These are phyloP conservation scores for Phalaenopsis hybrid DNA, from an alignment of 116 monocot species.

Conservation along the genomic window DNA sequence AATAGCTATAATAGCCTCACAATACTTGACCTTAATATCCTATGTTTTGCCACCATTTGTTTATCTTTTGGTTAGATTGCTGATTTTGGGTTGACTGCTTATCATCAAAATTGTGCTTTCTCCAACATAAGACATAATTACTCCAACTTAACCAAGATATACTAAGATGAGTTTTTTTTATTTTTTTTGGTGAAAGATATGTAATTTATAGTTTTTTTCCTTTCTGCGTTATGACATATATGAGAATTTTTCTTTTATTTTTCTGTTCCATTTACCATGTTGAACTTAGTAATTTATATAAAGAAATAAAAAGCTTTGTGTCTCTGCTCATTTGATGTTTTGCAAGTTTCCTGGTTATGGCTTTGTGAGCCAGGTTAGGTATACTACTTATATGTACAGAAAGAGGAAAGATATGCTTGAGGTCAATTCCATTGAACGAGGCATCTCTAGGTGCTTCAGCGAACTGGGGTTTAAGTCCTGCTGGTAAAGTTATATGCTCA, in stretches of 20 bases:
- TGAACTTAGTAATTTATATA: neutral
- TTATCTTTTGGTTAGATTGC: neutral
- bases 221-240: neutral
- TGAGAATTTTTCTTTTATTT: neutral
- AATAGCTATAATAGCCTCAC: neutral
- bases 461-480: slow-evolving; percentile 46
- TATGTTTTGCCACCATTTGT: neutral
- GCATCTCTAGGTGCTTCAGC: slow-evolving; percentile 8
- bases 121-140: neutral
- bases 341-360: neutral
- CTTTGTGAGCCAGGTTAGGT: slow-evolving; percentile 37
- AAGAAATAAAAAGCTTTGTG: neutral
- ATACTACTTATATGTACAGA: slow-evolving; percentile 55
- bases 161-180: neutral
- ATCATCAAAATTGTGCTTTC: neutral
- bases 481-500: slow-evolving; percentile 68
- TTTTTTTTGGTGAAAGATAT: neutral
- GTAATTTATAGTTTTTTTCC: neutral
- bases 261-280: neutral
- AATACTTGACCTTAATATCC: neutral
- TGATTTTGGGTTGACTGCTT: neutral
- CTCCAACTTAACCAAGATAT: neutral
- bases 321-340: neutral
- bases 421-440: slow-evolving; percentile 32
- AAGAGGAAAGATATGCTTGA: slow-evolving; percentile 62